These are phyloP conservation scores for Suhomyces anneliseae DNA, from an alignment of 1,139 yeast species.

Conservation along the genomic window DNA sequence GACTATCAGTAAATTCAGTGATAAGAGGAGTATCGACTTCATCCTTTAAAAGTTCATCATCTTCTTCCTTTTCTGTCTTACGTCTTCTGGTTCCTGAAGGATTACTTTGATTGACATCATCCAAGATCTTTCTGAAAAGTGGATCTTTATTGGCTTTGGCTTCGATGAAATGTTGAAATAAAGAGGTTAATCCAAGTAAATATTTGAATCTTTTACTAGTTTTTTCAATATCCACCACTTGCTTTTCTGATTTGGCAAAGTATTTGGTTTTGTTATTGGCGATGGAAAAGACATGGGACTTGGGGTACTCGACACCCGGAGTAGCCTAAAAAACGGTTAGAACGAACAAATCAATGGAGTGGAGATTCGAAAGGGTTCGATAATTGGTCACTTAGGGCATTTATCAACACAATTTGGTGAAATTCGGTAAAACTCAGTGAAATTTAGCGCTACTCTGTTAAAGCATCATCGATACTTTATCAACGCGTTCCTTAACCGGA, in stretches of 20 bases:
- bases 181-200: constrained; percentile 62
- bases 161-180: constrained; percentile 68
- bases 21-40: constrained; percentile 46
- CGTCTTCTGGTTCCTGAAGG: constrained; percentile 37
- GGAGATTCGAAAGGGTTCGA: no score
- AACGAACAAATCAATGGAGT: no score
- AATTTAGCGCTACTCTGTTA: no score
- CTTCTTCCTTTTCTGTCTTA: constrained; percentile 70
- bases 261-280: constrained; percentile 26
- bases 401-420: no score
- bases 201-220: constrained; percentile 66
- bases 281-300: constrained; percentile 5
- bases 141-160: constrained; percentile 66
- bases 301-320: constrained; percentile 6
- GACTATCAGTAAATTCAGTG: constrained; percentile 65
- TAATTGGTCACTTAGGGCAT: no score
- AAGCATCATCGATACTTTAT: no score
- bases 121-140: constrained; percentile 50
- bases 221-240: constrained; percentile 44
- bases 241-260: constrained; percentile 50
- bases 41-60: constrained; percentile 61
- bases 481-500: no score
- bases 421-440: no score
- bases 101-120: constrained; percentile 27
- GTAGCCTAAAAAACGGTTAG: constrained; percentile 14